Evolutionary conservation across 768 basidiomycete species (phyloP).

Genomic region (Leccinellum luteum): DNA sequence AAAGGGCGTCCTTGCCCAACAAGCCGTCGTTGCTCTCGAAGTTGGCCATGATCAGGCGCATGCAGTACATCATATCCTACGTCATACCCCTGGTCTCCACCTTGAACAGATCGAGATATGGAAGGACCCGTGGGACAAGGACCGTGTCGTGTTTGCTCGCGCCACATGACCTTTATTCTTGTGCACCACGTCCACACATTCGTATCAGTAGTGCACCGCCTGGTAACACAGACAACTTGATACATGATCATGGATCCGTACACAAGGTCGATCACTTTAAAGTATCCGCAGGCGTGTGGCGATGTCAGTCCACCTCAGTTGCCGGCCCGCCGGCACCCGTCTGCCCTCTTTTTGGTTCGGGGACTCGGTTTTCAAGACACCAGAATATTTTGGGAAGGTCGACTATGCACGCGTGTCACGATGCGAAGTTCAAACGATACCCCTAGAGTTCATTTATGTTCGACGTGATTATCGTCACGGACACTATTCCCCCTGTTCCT

Average conservation of each 20-base stretch:
- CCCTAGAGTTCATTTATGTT: conserved; percentile 1
- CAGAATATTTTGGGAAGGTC: conserved; percentile 1
- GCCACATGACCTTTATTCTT: conserved; percentile 28
- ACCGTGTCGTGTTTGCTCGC: conserved; percentile 66
- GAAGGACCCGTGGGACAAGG: conserved; percentile 76
- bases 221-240: conserved; percentile 14
- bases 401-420: not conserved
- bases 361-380: conserved; percentile 6
- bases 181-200: not conserved
- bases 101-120: conserved; percentile 55
- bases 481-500: not conserved
- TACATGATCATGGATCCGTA: not conserved
- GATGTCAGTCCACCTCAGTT: conserved; percentile 15
- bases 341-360: conserved; percentile 5
- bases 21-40: conserved; percentile 71
- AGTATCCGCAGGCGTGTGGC: conserved; percentile 1
- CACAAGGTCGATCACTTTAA: conserved; percentile 5
- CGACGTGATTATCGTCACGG: conserved; percentile 12
- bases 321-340: not conserved
- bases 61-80: conserved; percentile 59
- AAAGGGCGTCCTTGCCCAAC: conserved; percentile 48
- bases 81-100: conserved; percentile 41
- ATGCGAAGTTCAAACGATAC: not conserved
- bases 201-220: conserved; percentile 7
- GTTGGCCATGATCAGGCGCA: conserved; percentile 73